Evolutionary conservation across 1,284 basidiomycete species (phyloP), one percentile per base, ranked within the genome.

Genomic region (Ceratobasidium sp.): DNA sequence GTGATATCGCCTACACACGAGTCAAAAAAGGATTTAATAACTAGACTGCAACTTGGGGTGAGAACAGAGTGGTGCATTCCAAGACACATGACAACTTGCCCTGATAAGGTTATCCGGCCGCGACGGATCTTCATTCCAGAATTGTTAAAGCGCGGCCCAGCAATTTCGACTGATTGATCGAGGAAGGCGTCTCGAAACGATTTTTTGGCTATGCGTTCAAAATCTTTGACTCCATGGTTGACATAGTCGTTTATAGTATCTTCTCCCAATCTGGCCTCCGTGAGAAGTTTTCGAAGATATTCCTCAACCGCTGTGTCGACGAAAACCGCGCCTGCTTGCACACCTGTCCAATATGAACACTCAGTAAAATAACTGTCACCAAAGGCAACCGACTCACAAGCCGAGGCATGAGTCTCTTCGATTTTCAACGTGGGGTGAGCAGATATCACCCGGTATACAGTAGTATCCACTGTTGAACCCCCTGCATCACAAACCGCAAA

Each of bases 401-500:
- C 70, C 2, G 70, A 66, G 2, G 71, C 59, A 16, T 38, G 38
- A 14, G 30, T 52, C 49, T 73, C 71, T 21, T 67, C 14, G 26
- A 73, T 63, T 14, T 43, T 26, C 9, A 73, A 61, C 11, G 38
- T 18, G 4, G 71, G 71, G 14, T 35, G 28, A 11, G 6, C 11
- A 8, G 26, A 16, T 1, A 8, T 41, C 11, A 64, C 71, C 6
- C 35, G 35, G 41, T 76, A 76, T 8, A 63, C 28, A 4, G 75
- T 75, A 1, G 69, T 75, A 44, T 76, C 75, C 6, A 73, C 69
- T 6, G 75, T 76, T 21, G 72, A 73, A 3, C 75, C 75, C 28
- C 75, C 75, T 13, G 74, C 74, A 63, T 76, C 75, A 18, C 66
- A 72, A 9, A 76, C 74, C 16, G 54, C 47, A 32, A 76, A 75